phyloP scores from a whole-genome alignment of 805 yeast species.

The Metschnikowia lachancei region DNA sequence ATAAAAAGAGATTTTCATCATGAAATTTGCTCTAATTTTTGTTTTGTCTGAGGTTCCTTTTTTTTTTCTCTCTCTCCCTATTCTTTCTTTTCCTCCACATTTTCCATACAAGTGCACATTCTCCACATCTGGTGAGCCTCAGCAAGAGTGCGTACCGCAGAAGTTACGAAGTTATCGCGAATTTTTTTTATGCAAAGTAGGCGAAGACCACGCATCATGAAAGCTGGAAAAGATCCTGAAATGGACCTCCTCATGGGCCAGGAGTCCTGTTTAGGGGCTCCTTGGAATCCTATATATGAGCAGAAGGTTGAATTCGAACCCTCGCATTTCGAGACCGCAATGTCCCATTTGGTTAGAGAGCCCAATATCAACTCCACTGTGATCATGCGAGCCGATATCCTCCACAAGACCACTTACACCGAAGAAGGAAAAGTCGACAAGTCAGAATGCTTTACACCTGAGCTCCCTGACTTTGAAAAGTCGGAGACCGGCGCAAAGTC shows the following conservation, averaged over 20 bases:
- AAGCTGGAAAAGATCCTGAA: conserved; percentile 11
- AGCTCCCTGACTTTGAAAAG: conserved; percentile 29
- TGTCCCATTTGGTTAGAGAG: conserved; percentile 73
- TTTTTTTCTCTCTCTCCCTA: too few relatives aligned
- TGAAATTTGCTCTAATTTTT: neutral
- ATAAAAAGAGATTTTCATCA: neutral
- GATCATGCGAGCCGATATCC: conserved; percentile 81
- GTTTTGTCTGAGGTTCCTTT: neutral
- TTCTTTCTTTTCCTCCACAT: neutral
- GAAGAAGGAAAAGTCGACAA: conserved; percentile 26
- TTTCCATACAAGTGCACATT: neutral
- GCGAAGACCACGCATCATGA: conserved; percentile 4
- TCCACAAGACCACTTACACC: conserved; percentile 49
- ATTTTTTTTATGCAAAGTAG: neutral
- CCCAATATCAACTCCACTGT: conserved; percentile 93
- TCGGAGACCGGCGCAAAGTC: conserved; percentile 3
- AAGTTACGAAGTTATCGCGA: conserved; percentile 8
- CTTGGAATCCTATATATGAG: conserved; percentile 63
- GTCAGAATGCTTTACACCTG: conserved; percentile 23
- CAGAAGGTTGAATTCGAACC: conserved; percentile 47
- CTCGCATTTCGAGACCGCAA: conserved; percentile 67
- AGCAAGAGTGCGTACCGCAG: neutral
- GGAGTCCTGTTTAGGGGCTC: conserved; percentile 50
- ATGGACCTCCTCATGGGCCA: conserved; percentile 15
- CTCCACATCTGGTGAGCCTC: neutral